These are phyloP conservation scores for Fraxinus platypoda DNA, from an alignment of 305 asterid species.

Conservation along the genomic window DNA sequence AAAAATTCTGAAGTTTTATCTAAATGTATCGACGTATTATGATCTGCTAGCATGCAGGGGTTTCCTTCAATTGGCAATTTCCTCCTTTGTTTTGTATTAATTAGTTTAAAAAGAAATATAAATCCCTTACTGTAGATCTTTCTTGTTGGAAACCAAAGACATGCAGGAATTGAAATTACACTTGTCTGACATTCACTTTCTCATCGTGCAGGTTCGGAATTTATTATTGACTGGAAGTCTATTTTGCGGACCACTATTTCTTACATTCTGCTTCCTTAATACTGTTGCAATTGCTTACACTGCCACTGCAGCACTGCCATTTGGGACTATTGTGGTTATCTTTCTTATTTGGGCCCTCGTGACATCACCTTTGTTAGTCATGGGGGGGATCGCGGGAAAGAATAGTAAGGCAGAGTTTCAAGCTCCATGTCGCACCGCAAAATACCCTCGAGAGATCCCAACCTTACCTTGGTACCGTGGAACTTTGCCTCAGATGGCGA, in stretches of 20 bases:
- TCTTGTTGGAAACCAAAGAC: background rate
- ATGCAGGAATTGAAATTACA: background rate
- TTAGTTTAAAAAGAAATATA: background rate
- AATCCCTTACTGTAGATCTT: background rate
- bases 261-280: conserved; percentile 73
- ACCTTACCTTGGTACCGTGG: conserved; percentile 72
- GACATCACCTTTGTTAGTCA: conserved; percentile 65
- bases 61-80: background rate
- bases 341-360: conserved; percentile 80
- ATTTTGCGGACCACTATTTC: conserved; percentile 75
- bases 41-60: background rate
- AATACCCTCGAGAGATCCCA: conserved; percentile 83
- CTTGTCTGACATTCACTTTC: conserved; percentile 4
- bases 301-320: conserved; percentile 82
- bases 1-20: background rate
- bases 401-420: conserved; percentile 77
- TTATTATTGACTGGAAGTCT: conserved; percentile 58
- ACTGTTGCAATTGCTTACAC: conserved; percentile 72
- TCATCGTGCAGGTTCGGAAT: conserved; percentile 56
- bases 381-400: conserved; percentile 87
- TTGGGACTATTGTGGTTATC: conserved; percentile 71
- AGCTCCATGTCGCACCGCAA: conserved; percentile 78
- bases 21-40: background rate
- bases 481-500: conserved; percentile 78
- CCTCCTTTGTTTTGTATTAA: background rate